These are phyloP conservation scores for Sphaerosporella brunnea DNA, from an alignment of 495 filamentous ascomycete species.

Conservation along the genomic window DNA sequence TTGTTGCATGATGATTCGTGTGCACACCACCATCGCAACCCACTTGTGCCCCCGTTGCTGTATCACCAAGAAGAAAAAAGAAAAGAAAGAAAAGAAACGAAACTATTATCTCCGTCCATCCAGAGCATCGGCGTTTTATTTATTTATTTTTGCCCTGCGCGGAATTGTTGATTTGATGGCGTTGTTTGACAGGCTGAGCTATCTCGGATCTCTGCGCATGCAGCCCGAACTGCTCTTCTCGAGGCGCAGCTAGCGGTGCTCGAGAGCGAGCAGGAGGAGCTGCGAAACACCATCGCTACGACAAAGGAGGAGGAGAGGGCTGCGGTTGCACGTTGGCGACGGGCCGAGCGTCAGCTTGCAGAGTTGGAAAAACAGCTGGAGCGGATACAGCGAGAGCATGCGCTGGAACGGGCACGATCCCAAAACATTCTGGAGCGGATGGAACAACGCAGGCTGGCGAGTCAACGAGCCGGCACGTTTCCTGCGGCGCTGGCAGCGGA, in stretches of 20 bases:
- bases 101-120: too few relatives aligned
- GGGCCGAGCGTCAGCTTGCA: conserved; percentile 54
- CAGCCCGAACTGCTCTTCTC: conserved; percentile 52
- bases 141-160: conserved; percentile 11
- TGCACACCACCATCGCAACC: not conserved
- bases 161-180: not conserved
- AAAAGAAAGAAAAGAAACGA: too few relatives aligned
- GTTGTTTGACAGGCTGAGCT: conserved; percentile 44
- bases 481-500: conserved; percentile 12
- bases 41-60: conserved; percentile 6
- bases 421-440: conserved; percentile 62
- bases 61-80: too few relatives aligned
- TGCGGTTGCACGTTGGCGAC: conserved; percentile 63
- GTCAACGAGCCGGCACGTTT: not conserved
- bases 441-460: conserved; percentile 42
- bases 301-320: conserved; percentile 55
- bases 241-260: conserved; percentile 59
- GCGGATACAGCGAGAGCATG: conserved; percentile 67
- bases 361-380: conserved; percentile 76
- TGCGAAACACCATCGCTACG: conserved; percentile 46
- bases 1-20: conserved; percentile 11
- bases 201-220: conserved; percentile 51
- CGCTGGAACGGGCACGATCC: conserved; percentile 66
- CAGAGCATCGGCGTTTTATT: too few relatives aligned
- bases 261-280: conserved; percentile 58